Conservation (phyloP, 371 early-diverging fungal genomes). For the Actinomucor elegans region DNA sequence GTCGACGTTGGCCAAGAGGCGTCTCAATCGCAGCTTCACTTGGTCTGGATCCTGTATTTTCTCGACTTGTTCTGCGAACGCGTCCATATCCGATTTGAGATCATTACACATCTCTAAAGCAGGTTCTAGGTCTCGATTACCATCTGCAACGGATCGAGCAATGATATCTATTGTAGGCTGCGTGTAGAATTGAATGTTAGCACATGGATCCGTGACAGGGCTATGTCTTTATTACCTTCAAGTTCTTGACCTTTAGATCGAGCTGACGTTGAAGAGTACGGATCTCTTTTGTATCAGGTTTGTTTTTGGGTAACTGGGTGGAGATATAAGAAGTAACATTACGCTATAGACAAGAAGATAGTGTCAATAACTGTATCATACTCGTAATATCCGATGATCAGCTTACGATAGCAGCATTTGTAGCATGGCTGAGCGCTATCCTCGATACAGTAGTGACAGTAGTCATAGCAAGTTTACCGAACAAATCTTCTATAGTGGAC, state of each 20-base stretch:
- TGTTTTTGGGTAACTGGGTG: slow-evolving; percentile 37
- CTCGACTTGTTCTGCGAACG: slow-evolving; percentile 41
- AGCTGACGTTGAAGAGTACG: slow-evolving; percentile 39
- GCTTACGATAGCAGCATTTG: slow-evolving; percentile 65
- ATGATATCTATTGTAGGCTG: slow-evolving; percentile 74
- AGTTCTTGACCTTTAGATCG: slow-evolving; percentile 44
- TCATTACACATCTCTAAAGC: slow-evolving; percentile 63
- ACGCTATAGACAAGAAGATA: slow-evolving; percentile 25
- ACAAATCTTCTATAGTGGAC: slow-evolving; percentile 59
- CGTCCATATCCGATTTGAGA: slow-evolving; percentile 57
- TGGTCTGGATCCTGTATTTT: slow-evolving; percentile 17
- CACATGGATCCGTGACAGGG: too few species aligned
- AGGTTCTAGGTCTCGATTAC: slow-evolving; percentile 60
- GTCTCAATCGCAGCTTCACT: slow-evolving; percentile 40
- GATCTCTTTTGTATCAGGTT: slow-evolving; percentile 33
- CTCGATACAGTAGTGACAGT: slow-evolving; percentile 74
- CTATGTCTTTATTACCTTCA: slow-evolving; percentile 41
- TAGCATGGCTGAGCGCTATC: slow-evolving; percentile 71
- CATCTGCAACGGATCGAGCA: slow-evolving; percentile 65
- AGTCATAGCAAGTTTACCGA: slow-evolving; percentile 66
- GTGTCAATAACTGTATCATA: too few species aligned
- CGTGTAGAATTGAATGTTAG: slow-evolving; percentile 32
- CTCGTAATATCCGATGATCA: too few species aligned
- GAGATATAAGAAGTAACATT: slow-evolving; percentile 59
- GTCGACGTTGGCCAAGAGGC: slow-evolving; percentile 56